Evolutionary conservation across 2,329 filamentous ascomycete species (phyloP).

Genomic region (Xylaria sp.): DNA sequence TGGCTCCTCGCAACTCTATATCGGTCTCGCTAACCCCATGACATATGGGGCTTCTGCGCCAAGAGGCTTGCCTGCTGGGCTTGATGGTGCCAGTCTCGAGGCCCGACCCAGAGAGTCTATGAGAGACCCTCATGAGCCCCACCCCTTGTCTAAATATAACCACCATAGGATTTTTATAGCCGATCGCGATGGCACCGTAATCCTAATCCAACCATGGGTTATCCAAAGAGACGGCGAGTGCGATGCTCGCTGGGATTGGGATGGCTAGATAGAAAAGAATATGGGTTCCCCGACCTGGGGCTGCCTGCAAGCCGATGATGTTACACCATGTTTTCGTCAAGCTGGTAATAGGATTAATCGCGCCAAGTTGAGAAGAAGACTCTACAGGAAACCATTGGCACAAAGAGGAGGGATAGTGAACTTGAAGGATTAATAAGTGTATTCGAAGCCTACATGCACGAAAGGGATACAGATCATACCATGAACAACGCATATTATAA

Average conservation of each 20-base stretch:
- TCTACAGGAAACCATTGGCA: background rate
- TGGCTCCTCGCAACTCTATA: constrained; percentile 1
- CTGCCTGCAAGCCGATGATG: constrained; percentile 4
- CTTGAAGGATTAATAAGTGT: constrained; percentile 8
- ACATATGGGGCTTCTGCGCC: constrained; percentile 21
- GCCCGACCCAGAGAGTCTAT: constrained; percentile 1
- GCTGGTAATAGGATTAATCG: background rate
- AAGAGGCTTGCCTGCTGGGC: constrained; percentile 7
- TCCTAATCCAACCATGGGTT: constrained; percentile 21
- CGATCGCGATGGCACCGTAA: constrained; percentile 34
- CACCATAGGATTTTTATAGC: constrained; percentile 34
- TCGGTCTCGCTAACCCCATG: constrained; percentile 16
- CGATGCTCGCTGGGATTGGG: constrained; percentile 19
- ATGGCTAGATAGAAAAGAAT: constrained; percentile 25
- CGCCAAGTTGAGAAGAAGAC: constrained; percentile 8
- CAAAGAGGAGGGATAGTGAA: background rate
- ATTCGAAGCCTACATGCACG: background rate
- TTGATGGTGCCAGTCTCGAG: background rate
- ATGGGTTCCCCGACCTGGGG: background rate
- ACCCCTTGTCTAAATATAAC: constrained; percentile 37
- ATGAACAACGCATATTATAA: constrained; percentile 34
- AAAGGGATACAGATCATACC: constrained; percentile 20
- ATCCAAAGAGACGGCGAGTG: constrained; percentile 7
- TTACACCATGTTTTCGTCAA: constrained; percentile 8
- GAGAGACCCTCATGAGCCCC: background rate